Percentiles rank a stretch among this genome's conserved stretches.
Conservation (phyloP, 2,329 filamentous ascomycete species). For the Hymenotorrendiella dingleyae region DNA sequence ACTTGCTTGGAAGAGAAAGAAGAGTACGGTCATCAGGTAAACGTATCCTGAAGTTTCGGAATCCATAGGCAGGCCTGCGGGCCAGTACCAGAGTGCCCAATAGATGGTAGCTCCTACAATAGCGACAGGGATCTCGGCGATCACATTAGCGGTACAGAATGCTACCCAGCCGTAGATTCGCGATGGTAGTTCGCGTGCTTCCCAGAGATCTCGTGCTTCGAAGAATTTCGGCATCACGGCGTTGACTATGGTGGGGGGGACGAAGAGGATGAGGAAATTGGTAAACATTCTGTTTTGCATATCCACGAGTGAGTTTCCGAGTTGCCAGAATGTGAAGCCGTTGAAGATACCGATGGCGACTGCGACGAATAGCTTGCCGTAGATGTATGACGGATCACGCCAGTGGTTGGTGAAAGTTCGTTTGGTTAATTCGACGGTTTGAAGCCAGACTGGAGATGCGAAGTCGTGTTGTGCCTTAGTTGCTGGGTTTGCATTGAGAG, state of each 20-base stretch:
- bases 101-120: conserved; percentile 61
- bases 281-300: conserved; percentile 59
- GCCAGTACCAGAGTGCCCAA: conserved; percentile 72
- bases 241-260: conserved; percentile 67
- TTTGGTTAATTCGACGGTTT: conserved; percentile 61
- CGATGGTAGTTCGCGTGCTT: conserved; percentile 65
- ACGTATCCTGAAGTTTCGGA: conserved; percentile 63
- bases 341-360: conserved; percentile 74
- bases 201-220: conserved; percentile 65
- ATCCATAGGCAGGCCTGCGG: conserved; percentile 62
- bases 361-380: conserved; percentile 68
- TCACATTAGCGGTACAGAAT: conserved; percentile 66
- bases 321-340: conserved; percentile 70
- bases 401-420: conserved; percentile 68
- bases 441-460: conserved; percentile 56
- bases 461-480: conserved; percentile 43
- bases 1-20: conserved; percentile 56
- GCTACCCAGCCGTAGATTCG: conserved; percentile 74
- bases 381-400: conserved; percentile 70
- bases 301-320: conserved; percentile 58
- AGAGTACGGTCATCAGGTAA: conserved; percentile 64
- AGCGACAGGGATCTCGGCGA: conserved; percentile 66
- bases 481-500: background rate
- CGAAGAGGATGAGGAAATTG: conserved; percentile 53
- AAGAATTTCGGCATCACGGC: conserved; percentile 45